Base-by-base conservation (phyloP, 2,329 filamentous ascomycete genomes). In the Truncatella angustata region DNA sequence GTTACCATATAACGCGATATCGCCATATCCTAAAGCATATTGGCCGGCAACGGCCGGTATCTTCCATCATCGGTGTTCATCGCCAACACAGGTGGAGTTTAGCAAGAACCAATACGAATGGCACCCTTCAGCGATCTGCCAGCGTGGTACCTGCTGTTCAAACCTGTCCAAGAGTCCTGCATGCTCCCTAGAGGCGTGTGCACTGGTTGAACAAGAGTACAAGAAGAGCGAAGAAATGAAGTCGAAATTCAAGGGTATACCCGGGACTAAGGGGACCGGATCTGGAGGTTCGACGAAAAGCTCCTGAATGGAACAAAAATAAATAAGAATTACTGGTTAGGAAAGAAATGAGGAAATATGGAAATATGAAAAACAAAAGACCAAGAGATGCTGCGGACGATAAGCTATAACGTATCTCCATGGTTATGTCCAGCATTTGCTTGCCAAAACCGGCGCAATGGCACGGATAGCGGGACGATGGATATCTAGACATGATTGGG, bases 101-200 rank as follows among this genome's bases (percentile, higher is more conserved):
- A 47, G 42, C 2, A 48, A 40, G 35, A 30, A 52, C 18, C 34
- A 52, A 24, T 3, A 26, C 11, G 21, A 47, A 14, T 52, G 50
- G 50, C 4, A 23, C 3, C 43, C 50, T 4, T 52, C 50, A 12
- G 43, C 50, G 14, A 32, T 52, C 9, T 52, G 50, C 21, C 10
- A 47, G 43, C 43, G 36, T 14, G 50, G 50, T 1, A 52, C 50
- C 12, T 52, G 50, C 44, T 52, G 50, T 35, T 47, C 50, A 26
- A 52, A 40, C 26, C 18, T 42, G 43, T 23, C 50, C 9, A 26
- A 48, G 1, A 35, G 50, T 3, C 50, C 50, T 9, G 18, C 37
- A 14, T 52, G 50, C 18, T 42, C 35, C 14, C 18, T 37, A 9
- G 34, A 47, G 26, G 24, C 42, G 7, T 52, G 50, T 24, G 43